Evolutionary conservation across 805 yeast genomes (phyloP).

Genomic region (Komagataella populi): DNA sequence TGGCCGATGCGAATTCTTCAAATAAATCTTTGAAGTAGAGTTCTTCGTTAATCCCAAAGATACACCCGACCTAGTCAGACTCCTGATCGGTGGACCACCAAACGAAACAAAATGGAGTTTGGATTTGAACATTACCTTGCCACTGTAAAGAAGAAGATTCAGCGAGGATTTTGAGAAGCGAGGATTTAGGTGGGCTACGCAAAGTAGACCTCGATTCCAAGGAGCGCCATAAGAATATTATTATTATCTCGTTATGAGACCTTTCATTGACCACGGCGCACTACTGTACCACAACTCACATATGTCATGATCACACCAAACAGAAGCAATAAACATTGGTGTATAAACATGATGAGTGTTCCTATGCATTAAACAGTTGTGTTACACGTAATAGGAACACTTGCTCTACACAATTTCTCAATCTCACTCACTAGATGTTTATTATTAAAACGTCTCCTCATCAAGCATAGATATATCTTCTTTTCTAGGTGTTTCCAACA

Average conservation of each 20-base stretch:
- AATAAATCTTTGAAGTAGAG: background rate
- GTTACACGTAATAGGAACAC: background rate
- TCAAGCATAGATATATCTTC: slow-evolving; percentile 5
- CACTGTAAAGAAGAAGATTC: background rate
- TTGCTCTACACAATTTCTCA: background rate
- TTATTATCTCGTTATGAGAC: too few species aligned
- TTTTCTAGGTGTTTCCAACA: background rate
- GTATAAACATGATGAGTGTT: background rate
- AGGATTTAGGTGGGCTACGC: background rate
- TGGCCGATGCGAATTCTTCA: background rate
- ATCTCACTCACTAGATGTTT: background rate
- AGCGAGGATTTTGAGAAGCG: background rate
- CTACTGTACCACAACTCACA: background rate
- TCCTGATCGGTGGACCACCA: background rate
- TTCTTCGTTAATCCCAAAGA: background rate
- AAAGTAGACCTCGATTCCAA: background rate
- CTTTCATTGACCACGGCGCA: background rate
- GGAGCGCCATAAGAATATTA: background rate
- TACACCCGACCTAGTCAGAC: background rate
- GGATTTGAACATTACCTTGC: background rate
- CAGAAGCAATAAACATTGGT: too few species aligned
- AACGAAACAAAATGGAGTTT: background rate
- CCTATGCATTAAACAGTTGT: background rate
- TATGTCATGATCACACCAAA: background rate
- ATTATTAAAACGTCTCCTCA: slow-evolving; percentile 6